Percentiles rank a stretch among this genome's conserved stretches.
phyloP scores from a whole-genome alignment of 208 protist genomes.

The Jaenimonas drosophilae region DNA sequence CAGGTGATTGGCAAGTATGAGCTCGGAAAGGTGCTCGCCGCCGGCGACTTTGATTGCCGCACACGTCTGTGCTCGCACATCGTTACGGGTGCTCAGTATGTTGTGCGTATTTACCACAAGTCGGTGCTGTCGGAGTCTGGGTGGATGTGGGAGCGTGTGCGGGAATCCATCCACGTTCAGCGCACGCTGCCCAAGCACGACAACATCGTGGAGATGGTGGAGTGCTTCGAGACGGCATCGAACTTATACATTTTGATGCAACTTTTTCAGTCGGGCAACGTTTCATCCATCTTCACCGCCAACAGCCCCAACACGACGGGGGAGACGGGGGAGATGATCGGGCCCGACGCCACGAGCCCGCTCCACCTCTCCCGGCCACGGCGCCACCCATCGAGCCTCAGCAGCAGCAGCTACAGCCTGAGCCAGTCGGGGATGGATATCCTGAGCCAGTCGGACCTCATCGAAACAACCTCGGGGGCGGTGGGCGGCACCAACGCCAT shows the following conservation, averaged over 20 bases:
- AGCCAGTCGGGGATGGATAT: background rate
- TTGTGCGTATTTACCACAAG: slow-evolving; percentile 80
- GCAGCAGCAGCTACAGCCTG: background rate
- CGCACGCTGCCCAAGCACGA: slow-evolving; percentile 69
- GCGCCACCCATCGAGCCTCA: background rate
- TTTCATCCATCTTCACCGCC: slow-evolving; percentile 39
- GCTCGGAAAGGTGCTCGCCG: slow-evolving; percentile 57
- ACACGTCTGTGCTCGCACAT: slow-evolving; percentile 75
- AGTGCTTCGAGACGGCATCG: slow-evolving; percentile 76
- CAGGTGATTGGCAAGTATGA: slow-evolving; percentile 84
- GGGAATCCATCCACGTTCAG: slow-evolving; percentile 72
- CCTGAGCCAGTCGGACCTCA: too few species aligned
- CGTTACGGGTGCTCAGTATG: slow-evolving; percentile 65
- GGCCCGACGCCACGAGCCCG: too few species aligned
- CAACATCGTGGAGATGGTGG: slow-evolving; percentile 77
- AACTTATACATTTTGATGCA: slow-evolving; percentile 86
- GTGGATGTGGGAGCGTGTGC: slow-evolving; percentile 82
- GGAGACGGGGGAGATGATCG: background rate
- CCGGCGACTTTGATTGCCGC: slow-evolving; percentile 78
- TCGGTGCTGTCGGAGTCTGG: slow-evolving; percentile 45
- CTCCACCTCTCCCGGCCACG: too few species aligned
- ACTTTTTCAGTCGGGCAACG: slow-evolving; percentile 54
- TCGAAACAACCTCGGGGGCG: background rate
- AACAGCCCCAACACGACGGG: background rate
- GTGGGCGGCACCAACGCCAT: background rate